Percentiles rank a stretch among this genome's conserved stretches.
Evolutionary conservation across 2,329 filamentous ascomycete genomes (phyloP).

Genomic region (Lojkania enalia): DNA sequence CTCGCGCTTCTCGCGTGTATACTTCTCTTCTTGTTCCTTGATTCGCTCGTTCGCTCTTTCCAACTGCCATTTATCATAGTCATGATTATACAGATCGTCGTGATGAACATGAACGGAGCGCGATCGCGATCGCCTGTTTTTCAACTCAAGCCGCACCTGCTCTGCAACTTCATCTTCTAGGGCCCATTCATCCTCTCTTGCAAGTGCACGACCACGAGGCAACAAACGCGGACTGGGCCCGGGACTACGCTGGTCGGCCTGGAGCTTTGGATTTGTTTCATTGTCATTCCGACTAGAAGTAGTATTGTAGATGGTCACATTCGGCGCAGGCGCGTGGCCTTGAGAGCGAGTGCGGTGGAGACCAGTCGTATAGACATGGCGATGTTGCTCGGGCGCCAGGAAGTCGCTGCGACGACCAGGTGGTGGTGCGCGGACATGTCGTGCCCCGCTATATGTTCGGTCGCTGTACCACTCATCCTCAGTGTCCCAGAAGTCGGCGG

Average conservation of each 20-base stretch:
- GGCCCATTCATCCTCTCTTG: conserved; percentile 39
- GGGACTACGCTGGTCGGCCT: conserved; percentile 35
- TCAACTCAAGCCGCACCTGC: conserved; percentile 30
- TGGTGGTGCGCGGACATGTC: conserved; percentile 32
- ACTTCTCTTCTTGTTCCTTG: conserved; percentile 40
- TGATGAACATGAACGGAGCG: conserved; percentile 15
- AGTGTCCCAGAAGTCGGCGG: conserved; percentile 30
- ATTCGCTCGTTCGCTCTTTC: conserved; percentile 40
- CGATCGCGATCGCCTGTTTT: conserved; percentile 9
- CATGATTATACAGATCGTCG: conserved; percentile 20
- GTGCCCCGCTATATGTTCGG: conserved; percentile 28
- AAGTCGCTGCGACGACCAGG: conserved; percentile 33
- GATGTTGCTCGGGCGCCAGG: conserved; percentile 30
- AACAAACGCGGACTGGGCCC: conserved; percentile 9
- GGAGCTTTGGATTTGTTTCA: conserved; percentile 39
- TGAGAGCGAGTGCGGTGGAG: conserved; percentile 49
- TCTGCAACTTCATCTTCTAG: conserved; percentile 43
- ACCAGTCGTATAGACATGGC: conserved; percentile 24
- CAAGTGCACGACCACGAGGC: conserved; percentile 30
- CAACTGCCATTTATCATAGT: conserved; percentile 40
- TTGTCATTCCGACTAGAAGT: conserved; percentile 42
- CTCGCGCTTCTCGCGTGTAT: conserved; percentile 42
- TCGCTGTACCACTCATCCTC: conserved; percentile 38
- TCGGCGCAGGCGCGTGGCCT: conserved; percentile 48
- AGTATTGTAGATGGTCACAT: conserved; percentile 53